Percentiles rank a stretch among this genome's conserved stretches.
Evolutionary conservation across 2,329 filamentous ascomycete genomes (phyloP).

Genomic region (Hymenoscyphus albidus): DNA sequence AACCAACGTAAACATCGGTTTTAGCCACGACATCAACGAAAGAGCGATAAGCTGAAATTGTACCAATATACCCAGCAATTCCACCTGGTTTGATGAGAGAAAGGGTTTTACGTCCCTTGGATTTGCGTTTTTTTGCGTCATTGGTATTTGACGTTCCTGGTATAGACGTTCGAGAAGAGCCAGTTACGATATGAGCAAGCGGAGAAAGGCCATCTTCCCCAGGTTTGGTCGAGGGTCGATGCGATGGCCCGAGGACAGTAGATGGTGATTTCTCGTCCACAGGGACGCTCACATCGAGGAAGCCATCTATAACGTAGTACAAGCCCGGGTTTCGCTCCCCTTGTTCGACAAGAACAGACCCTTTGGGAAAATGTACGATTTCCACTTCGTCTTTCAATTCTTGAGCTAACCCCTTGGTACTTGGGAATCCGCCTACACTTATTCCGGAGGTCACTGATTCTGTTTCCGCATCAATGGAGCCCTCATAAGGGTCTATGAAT

Average conservation of each 20-base stretch:
- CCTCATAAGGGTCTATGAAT: slow-evolving; percentile 81
- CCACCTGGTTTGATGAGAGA: slow-evolving; percentile 93
- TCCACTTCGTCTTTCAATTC: slow-evolving; percentile 91
- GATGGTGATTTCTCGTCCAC: slow-evolving; percentile 43
- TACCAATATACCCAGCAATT: slow-evolving; percentile 89
- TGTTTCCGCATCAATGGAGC: slow-evolving; percentile 72
- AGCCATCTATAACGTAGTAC: slow-evolving; percentile 97
- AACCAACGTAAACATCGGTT: slow-evolving; percentile 97
- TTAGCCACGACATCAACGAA: slow-evolving; percentile 97
- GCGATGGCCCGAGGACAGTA: slow-evolving; percentile 29
- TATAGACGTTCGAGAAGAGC: slow-evolving; percentile 35
- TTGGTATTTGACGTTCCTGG: slow-evolving; percentile 26
- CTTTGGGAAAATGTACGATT: slow-evolving; percentile 95
- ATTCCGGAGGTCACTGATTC: slow-evolving; percentile 77
- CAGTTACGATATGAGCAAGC: slow-evolving; percentile 42
- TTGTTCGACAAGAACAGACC: slow-evolving; percentile 90
- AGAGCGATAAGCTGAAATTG: slow-evolving; percentile 89
- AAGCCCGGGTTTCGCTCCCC: slow-evolving; percentile 94
- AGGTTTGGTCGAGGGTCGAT: slow-evolving; percentile 24
- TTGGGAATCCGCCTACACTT: slow-evolving; percentile 54
- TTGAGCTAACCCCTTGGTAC: slow-evolving; percentile 62
- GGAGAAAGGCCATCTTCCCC: slow-evolving; percentile 41
- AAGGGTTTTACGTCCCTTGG: slow-evolving; percentile 63
- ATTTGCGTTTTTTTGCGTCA: slow-evolving; percentile 40
- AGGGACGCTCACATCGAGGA: slow-evolving; percentile 88